Base-by-base conservation (phyloP, 2,329 filamentous ascomycete genomes). In the Fusarium chaquense region DNA sequence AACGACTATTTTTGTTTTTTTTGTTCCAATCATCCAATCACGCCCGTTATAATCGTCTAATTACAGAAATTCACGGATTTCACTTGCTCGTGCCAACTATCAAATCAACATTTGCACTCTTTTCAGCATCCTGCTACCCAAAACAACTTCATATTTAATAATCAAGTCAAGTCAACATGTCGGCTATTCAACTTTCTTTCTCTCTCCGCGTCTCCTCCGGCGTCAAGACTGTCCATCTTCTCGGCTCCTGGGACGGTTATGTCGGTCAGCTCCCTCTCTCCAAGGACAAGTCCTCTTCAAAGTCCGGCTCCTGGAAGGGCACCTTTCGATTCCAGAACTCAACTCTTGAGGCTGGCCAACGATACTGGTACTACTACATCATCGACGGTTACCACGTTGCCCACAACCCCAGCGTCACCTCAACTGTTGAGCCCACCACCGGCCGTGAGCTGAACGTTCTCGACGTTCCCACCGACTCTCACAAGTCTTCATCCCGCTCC, bases 281-380 rank as follows among this genome's bases (percentile, higher is more conserved):
- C 83, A 94, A 94, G 85, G 93, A 97, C 82, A 90, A 89, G 84
- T 83, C 86, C 78, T 88, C 91, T 50, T 90, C 91, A 83, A 97
- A 97, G 86, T 89, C 91, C 60, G 94, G 94, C 79, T 92, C 92
- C 75, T 98, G 95, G 94, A 93, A 94, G 81, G 96, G 95, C 78
- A 97, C 93, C 77, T 98, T 99, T 87, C 91, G 93, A 84, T 98
- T 99, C 85, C 92, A 96, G 83, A 91, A 91, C 79, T 84, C 89
- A 68, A 95, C 93, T 65, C 88, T 98, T 76, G 90, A 95, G 85
- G 86, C 93, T 76, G 94, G 95, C 80, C 90, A 93, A 80, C 91
- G 95, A 80, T 98, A 98, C 90, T 99, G 96, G 96, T 99, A 98
- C 90, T 99, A 99, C 90, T 99, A 98, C 88, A 98, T 98, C 90